Conservation (phyloP, 2,329 filamentous ascomycete species). For the Bipolaris victoriae region DNA sequence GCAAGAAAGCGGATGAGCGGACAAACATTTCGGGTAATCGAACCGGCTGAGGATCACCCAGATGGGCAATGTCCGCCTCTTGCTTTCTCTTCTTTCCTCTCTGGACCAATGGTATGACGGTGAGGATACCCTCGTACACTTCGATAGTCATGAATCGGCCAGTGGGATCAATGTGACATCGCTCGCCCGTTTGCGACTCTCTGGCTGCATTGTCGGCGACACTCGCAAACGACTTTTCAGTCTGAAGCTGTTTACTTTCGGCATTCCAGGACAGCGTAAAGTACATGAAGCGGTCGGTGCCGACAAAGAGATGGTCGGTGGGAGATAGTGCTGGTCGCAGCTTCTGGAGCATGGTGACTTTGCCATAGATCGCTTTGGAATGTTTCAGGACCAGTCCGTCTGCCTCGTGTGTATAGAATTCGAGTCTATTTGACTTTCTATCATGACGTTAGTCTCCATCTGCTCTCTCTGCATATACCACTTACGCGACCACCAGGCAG, state of each 20-base stretch:
- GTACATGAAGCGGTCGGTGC: constrained; percentile 87
- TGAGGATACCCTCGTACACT: constrained; percentile 71
- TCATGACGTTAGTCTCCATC: constrained; percentile 18
- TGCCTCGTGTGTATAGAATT: constrained; percentile 75
- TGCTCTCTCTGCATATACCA: neutral
- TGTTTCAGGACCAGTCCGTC: constrained; percentile 67
- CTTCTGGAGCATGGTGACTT: constrained; percentile 82
- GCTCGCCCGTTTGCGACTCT: constrained; percentile 81
- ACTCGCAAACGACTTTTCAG: constrained; percentile 65
- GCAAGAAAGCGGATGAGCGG: constrained; percentile 69
- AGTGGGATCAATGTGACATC: constrained; percentile 82
- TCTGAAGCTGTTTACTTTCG: constrained; percentile 59
- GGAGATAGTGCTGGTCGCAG: constrained; percentile 75
- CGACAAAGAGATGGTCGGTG: constrained; percentile 88
- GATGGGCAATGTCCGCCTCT: constrained; percentile 59
- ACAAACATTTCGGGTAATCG: constrained; percentile 72
- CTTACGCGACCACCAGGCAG: constrained; percentile 87
- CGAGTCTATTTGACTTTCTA: constrained; percentile 81
- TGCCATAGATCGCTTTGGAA: constrained; percentile 80
- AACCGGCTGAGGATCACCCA: constrained; percentile 67
- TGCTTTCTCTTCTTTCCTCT: constrained; percentile 58
- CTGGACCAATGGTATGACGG: constrained; percentile 66
- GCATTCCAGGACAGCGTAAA: constrained; percentile 87
- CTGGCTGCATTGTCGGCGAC: constrained; percentile 66
- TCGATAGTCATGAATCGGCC: constrained; percentile 71